phyloP scores from a whole-genome alignment of 2,329 filamentous ascomycete species.

The Fusarium odoratissimum region DNA sequence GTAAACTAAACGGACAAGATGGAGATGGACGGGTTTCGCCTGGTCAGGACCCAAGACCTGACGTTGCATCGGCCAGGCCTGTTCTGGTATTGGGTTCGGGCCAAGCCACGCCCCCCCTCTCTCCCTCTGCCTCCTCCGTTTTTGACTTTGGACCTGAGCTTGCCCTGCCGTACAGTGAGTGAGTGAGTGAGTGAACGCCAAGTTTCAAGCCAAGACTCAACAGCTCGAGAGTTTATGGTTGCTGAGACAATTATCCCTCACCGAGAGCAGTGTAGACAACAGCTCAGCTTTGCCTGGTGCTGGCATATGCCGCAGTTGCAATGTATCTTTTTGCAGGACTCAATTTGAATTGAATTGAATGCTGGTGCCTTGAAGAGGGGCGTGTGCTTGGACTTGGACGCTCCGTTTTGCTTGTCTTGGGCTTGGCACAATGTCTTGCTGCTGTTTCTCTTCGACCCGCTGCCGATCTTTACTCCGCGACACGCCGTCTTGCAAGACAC shows the following conservation, averaged over 20 bases:
- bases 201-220: slow-evolving; percentile 22
- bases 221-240: slow-evolving; percentile 4
- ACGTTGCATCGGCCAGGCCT: slow-evolving; percentile 40
- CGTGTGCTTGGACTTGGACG: not conserved
- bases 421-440: slow-evolving; percentile 15
- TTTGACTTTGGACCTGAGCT: not conserved
- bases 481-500: slow-evolving; percentile 29
- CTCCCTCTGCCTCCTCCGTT: slow-evolving; percentile 8
- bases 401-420: slow-evolving; percentile 24
- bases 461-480: slow-evolving; percentile 34
- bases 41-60: slow-evolving; percentile 26
- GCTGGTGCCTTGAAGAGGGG: slow-evolving; percentile 7
- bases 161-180: not conserved
- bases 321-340: not conserved
- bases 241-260: slow-evolving; percentile 9
- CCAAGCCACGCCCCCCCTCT: slow-evolving; percentile 14
- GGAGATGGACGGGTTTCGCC: slow-evolving; percentile 36
- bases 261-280: not conserved
- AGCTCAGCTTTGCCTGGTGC: not conserved
- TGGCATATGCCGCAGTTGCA: slow-evolving; percentile 7
- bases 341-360: not conserved
- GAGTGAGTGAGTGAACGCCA: not conserved
- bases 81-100: not conserved
- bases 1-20: slow-evolving; percentile 22
- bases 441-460: slow-evolving; percentile 9